These are phyloP conservation scores for Dicorynia guianensis DNA, from an alignment of 306 rosid genomes.

Conservation along the genomic window DNA sequence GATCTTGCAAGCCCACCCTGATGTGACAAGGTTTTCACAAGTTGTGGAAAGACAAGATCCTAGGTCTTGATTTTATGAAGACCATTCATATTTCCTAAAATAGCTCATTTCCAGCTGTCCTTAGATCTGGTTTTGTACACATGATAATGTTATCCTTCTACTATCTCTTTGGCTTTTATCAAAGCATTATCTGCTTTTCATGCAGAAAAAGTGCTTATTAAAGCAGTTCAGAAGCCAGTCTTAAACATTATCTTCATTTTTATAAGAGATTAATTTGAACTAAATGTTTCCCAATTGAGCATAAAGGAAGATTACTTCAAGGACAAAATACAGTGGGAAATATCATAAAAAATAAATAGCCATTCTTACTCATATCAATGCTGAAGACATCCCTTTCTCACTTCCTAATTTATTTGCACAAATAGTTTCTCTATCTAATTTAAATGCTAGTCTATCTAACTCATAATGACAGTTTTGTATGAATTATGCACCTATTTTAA, in stretches of 20 bases:
- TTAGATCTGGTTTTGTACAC: not conserved
- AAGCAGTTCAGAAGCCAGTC: not conserved
- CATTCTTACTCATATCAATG: not conserved
- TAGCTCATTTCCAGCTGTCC: constrained; percentile 15
- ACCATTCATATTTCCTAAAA: constrained; percentile 1
- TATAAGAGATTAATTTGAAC: constrained; percentile 8
- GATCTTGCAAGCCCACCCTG: not conserved
- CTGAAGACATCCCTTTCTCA: not conserved
- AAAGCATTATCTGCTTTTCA: not conserved
- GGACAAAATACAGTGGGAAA: not conserved
- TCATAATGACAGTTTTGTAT: not conserved
- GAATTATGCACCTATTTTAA: constrained; percentile 17
- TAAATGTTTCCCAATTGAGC: not conserved
- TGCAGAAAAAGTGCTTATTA: not conserved
- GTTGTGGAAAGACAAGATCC: constrained; percentile 9
- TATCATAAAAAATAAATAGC: too few relatives aligned
- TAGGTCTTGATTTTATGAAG: constrained; percentile 8
- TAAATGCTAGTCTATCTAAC: constrained; percentile 12
- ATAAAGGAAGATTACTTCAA: not conserved
- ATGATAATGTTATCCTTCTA: not conserved
- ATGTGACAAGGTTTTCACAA: constrained; percentile 15
- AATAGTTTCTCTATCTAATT: not conserved
- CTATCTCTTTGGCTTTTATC: not conserved
- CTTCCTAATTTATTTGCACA: constrained; percentile 18
- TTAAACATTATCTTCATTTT: not conserved